A percentile compares a stretch with the other conserved stretches of the same genome.
phyloP scores from a whole-genome alignment of 805 yeast genomes.

The Tetrapisispora iriomotensis region DNA sequence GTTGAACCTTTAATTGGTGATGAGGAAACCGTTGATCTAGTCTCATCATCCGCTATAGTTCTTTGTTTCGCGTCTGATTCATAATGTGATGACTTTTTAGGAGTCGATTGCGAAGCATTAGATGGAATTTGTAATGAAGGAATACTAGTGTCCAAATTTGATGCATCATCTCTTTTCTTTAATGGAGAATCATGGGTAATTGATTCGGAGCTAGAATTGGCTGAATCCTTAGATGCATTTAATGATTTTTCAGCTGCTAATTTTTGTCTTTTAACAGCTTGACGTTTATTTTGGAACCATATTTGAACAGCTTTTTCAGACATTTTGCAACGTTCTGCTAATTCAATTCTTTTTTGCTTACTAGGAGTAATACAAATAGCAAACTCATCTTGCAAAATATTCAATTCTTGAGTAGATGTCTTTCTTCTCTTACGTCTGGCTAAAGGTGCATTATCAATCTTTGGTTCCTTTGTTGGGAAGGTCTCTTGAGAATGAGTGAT shows the following conservation, averaged over 20 bases:
- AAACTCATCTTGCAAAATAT: conserved; percentile 74
- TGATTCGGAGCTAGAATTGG: background rate
- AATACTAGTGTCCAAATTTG: background rate
- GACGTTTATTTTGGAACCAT: conserved; percentile 96
- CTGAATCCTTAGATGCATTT: background rate
- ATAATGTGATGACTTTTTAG: background rate
- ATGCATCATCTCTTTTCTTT: background rate
- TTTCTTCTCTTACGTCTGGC: conserved; percentile 94
- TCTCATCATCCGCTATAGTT: too few relatives aligned
- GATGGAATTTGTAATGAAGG: background rate
- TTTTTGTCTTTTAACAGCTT: conserved; percentile 53
- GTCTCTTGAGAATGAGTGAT: conserved; percentile 89
- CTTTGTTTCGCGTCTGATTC: background rate
- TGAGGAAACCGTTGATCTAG: too few relatives aligned
- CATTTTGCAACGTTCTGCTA: conserved; percentile 79
- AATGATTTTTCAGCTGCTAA: conserved; percentile 11
- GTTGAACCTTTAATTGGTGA: background rate
- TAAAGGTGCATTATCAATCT: conserved; percentile 80
- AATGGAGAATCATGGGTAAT: background rate
- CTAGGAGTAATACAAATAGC: conserved; percentile 71
- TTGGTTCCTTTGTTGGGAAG: conserved; percentile 71
- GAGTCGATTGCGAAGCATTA: background rate
- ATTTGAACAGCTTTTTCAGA: conserved; percentile 96
- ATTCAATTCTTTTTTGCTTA: conserved; percentile 60
- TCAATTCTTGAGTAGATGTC: conserved; percentile 80